These are phyloP conservation scores for Rhizophagus clarus DNA, from an alignment of 192 early-diverging fungal genomes.

Conservation along the genomic window DNA sequence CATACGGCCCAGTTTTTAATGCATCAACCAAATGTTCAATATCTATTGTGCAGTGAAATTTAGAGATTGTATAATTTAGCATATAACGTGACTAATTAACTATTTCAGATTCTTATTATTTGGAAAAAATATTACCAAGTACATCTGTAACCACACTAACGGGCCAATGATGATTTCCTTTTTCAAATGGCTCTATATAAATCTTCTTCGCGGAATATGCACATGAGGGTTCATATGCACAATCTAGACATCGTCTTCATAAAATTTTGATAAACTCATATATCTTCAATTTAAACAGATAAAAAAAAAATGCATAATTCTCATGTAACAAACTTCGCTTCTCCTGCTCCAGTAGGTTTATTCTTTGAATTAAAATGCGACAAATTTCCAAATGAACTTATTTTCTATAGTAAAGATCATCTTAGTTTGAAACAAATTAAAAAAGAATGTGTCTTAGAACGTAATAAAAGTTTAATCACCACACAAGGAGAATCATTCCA, in stretches of 20 bases:
- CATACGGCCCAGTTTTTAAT: conserved; percentile 58
- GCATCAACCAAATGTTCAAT: conserved; percentile 52
- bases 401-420: conserved; percentile 39
- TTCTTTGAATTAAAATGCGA: conserved; percentile 55
- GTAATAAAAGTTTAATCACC: background rate
- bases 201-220: conserved; percentile 61
- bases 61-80: background rate
- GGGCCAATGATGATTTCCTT: conserved; percentile 55
- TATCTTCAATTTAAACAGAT: background rate
- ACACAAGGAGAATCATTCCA: conserved; percentile 28
- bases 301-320: background rate
- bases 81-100: background rate
- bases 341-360: conserved; percentile 61
- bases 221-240: conserved; percentile 55
- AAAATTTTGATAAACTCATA: background rate
- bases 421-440: conserved; percentile 19
- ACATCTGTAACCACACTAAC: conserved; percentile 53
- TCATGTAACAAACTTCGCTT: conserved; percentile 35
- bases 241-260: conserved; percentile 52
- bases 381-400: conserved; percentile 63
- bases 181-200: conserved; percentile 49
- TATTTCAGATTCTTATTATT: too few relatives aligned
- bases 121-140: conserved; percentile 5
- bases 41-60: conserved; percentile 34
- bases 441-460: background rate